Conservation (phyloP, 1,284 basidiomycete genomes). For the Chalciporus sp. region DNA sequence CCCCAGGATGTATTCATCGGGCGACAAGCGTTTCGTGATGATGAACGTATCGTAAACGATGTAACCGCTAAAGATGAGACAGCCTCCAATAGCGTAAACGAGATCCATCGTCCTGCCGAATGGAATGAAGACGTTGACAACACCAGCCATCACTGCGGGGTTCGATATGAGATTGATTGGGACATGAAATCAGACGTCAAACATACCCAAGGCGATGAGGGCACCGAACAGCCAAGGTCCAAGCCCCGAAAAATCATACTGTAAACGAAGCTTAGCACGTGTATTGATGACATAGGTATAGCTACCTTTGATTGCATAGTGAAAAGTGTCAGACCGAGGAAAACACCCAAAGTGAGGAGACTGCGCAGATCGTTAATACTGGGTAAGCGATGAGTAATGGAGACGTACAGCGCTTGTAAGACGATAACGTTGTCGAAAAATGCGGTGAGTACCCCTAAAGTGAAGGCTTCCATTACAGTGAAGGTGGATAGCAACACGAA, state of each 20-base stretch:
- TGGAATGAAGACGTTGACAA: constrained; percentile 81
- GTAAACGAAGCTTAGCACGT: constrained; percentile 9
- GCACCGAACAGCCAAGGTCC: constrained; percentile 83
- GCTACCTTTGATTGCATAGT: constrained; percentile 80
- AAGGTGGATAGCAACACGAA: constrained; percentile 77
- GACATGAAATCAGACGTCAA: neutral
- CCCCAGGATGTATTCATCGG: constrained; percentile 88
- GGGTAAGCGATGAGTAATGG: neutral
- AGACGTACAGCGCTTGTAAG: constrained; percentile 78
- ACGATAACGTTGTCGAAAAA: constrained; percentile 79
- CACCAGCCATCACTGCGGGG: constrained; percentile 67
- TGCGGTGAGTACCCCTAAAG: constrained; percentile 76
- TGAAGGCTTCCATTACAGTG: constrained; percentile 79
- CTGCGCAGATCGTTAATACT: constrained; percentile 38
- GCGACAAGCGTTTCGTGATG: constrained; percentile 79
- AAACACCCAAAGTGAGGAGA: constrained; percentile 84
- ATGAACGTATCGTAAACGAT: constrained; percentile 86
- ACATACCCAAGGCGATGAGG: constrained; percentile 69
- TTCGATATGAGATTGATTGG: constrained; percentile 8
- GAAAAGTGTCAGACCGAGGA: constrained; percentile 85
- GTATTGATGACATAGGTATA: neutral
- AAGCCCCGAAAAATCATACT: constrained; percentile 88
- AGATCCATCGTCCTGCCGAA: constrained; percentile 78
- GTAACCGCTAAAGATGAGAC: constrained; percentile 82
- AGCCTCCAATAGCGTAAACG: constrained; percentile 76